Percentiles rank a stretch among this genome's conserved stretches.
Evolutionary conservation across 2,329 filamentous ascomycete genomes (phyloP).

Genomic region (Colletotrichum melonis): DNA sequence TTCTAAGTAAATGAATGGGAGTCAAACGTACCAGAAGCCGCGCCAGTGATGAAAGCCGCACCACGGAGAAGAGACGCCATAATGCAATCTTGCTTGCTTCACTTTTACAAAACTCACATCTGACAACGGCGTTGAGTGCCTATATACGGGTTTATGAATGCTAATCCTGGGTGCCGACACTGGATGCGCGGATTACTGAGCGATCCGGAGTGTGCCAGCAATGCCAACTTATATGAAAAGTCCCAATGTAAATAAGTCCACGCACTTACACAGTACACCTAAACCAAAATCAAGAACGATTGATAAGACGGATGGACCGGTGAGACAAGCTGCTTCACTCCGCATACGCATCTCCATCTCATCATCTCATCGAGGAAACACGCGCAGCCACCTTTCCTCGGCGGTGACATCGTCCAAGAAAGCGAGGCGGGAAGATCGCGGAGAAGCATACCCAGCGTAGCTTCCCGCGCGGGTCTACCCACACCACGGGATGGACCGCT

Average conservation of each 20-base stretch:
- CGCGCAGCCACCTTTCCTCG: neutral
- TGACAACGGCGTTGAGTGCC: neutral
- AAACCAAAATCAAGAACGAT: neutral
- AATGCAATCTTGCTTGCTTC: neutral
- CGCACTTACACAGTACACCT: too few species aligned
- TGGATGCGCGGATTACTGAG: too few species aligned
- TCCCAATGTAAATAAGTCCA: too few species aligned
- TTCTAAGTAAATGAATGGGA: neutral
- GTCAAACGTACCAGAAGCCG: conserved; percentile 52
- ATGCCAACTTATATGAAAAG: too few species aligned
- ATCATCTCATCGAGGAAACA: neutral
- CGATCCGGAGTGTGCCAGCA: too few species aligned
- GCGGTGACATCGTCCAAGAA: neutral
- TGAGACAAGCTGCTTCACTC: neutral
- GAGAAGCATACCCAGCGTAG: neutral
- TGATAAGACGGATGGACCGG: neutral
- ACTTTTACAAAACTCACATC: neutral
- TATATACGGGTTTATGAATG: neutral
- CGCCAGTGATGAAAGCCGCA: conserved; percentile 60
- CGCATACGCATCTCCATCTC: neutral
- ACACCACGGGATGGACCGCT: neutral
- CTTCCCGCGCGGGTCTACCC: neutral
- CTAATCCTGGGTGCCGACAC: too few species aligned
- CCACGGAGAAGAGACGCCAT: conserved; percentile 56
- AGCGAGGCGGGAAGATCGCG: neutral